Percentiles rank a stretch among this genome's conserved stretches.
These are phyloP conservation scores for Magnaporthales sp. DNA, from an alignment of 2,329 filamentous ascomycete genomes.

Conservation along the genomic window DNA sequence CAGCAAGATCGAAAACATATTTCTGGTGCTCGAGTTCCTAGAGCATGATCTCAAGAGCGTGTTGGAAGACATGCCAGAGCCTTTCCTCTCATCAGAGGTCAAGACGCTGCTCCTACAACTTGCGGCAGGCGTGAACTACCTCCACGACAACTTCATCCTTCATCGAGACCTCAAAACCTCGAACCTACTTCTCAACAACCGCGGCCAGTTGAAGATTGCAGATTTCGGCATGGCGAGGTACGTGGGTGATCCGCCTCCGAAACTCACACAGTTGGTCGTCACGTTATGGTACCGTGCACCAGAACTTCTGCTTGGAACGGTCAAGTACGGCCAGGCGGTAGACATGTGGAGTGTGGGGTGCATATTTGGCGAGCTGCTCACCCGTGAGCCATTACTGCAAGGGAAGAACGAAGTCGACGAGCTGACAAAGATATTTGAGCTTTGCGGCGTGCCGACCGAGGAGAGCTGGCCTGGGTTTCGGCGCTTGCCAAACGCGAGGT, in stretches of 20 bases:
- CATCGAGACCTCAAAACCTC: conserved; percentile 91
- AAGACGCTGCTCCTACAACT: conserved; percentile 87
- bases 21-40: conserved; percentile 93
- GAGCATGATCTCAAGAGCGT: conserved; percentile 95
- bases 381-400: conserved; percentile 73
- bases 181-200: conserved; percentile 91
- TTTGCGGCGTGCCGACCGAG: conserved; percentile 80
- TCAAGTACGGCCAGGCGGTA: conserved; percentile 64
- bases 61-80: conserved; percentile 88
- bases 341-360: conserved; percentile 97
- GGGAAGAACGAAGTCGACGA: conserved; percentile 92
- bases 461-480: conserved; percentile 80
- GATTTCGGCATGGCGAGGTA: conserved; percentile 98
- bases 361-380: conserved; percentile 87
- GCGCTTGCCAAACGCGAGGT: conserved; percentile 76
- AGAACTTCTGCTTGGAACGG: conserved; percentile 76
- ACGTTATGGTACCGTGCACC: conserved; percentile 95
- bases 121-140: conserved; percentile 68
- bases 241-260: conserved; percentile 65
- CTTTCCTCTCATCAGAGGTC: conserved; percentile 84
- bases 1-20: conserved; percentile 55
- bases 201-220: conserved; percentile 87
- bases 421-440: conserved; percentile 76
- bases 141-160: conserved; percentile 85
- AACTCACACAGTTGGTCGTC: conserved; percentile 86